phyloP scores from a whole-genome alignment of 2,329 filamentous ascomycete genomes.

The Gliomastix tumulicola region DNA sequence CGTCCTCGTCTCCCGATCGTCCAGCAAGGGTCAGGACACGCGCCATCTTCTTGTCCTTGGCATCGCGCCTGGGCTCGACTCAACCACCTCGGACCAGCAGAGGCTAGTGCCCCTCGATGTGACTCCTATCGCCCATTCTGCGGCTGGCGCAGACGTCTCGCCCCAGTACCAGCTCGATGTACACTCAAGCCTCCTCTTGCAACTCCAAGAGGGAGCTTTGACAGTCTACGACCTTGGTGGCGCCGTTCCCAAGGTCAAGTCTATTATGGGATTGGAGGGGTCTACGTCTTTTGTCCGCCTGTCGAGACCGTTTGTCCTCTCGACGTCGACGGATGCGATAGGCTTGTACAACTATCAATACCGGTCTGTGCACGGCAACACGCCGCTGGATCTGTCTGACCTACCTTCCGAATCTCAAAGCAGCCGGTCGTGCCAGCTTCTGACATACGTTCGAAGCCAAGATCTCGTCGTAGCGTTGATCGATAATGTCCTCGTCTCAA shows the following conservation, averaged over 20 bases:
- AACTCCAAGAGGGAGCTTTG: slow-evolving; percentile 46
- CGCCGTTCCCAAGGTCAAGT: slow-evolving; percentile 53
- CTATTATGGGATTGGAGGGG: slow-evolving; percentile 41
- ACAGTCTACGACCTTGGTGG: slow-evolving; percentile 57
- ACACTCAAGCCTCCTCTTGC: slow-evolving; percentile 55
- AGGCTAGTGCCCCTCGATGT: slow-evolving; percentile 31
- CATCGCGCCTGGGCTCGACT: slow-evolving; percentile 14
- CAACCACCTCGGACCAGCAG: slow-evolving; percentile 18
- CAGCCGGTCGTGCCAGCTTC: slow-evolving; percentile 33
- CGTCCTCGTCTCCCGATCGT: slow-evolving; percentile 37
- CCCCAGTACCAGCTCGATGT: slow-evolving; percentile 50
- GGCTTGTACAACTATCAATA: slow-evolving; percentile 65
- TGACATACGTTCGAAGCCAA: slow-evolving; percentile 57
- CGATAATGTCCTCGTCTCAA: slow-evolving; percentile 57
- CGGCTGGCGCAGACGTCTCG: slow-evolving; percentile 6
- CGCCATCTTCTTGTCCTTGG: slow-evolving; percentile 25
- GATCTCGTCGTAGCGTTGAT: slow-evolving; percentile 59
- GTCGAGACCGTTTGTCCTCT: slow-evolving; percentile 59
- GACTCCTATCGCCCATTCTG: slow-evolving; percentile 17
- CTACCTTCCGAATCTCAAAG: slow-evolving; percentile 25
- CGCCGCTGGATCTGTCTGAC: slow-evolving; percentile 35
- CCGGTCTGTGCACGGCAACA: slow-evolving; percentile 48
- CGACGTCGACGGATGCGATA: slow-evolving; percentile 48
- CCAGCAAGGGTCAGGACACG: slow-evolving; percentile 16
- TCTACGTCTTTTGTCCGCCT: slow-evolving; percentile 59